These are phyloP conservation scores for Colletotrichum sp. DNA, from an alignment of 2,329 filamentous ascomycete species.

Conservation along the genomic window DNA sequence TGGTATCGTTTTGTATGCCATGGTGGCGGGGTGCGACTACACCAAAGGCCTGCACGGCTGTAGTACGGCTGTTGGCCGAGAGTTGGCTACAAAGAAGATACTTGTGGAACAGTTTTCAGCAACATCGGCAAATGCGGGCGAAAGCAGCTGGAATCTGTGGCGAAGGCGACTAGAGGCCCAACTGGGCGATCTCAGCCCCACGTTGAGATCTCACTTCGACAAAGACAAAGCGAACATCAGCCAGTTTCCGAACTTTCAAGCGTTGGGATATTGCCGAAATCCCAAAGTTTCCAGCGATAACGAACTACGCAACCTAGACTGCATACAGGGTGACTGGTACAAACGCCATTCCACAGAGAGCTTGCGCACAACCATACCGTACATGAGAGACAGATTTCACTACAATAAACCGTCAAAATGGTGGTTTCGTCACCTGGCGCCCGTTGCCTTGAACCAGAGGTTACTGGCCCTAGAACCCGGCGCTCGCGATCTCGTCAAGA, in stretches of 20 bases:
- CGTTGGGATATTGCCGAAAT: neutral
- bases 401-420: neutral
- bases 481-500: neutral
- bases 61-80: neutral
- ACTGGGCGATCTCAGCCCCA: neutral
- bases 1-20: constrained; percentile 27
- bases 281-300: neutral
- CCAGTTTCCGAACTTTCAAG: neutral
- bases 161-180: neutral
- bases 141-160: neutral
- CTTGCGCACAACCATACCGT: neutral
- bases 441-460: neutral
- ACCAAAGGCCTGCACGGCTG: constrained; percentile 14
- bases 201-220: neutral
- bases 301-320: neutral
- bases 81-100: neutral
- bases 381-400: neutral
- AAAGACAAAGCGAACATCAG: neutral
- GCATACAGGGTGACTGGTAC: neutral
- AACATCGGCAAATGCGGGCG: neutral
- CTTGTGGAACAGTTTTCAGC: neutral
- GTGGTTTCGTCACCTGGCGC: neutral
- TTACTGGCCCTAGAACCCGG: neutral
- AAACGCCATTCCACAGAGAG: neutral
- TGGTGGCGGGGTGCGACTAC: constrained; percentile 30